Evolutionary conservation across 495 filamentous ascomycete genomes (phyloP).

Genomic region (Pseudotulostoma volvatum): DNA sequence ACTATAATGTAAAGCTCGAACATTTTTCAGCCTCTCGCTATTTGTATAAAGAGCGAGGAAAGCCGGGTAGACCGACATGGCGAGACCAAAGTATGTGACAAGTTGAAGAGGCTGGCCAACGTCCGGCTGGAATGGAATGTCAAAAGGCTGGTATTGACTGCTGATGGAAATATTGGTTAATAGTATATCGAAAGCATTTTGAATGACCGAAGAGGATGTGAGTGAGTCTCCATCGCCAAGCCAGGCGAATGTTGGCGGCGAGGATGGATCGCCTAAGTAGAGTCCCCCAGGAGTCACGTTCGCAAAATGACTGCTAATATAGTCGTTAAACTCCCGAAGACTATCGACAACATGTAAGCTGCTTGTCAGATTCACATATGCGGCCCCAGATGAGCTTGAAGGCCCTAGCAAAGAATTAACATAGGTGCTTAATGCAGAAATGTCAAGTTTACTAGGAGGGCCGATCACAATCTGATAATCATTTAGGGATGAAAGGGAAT

Average conservation of each 20-base stretch:
- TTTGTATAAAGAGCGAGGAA: slow-evolving; percentile 82
- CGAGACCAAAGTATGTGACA: slow-evolving; percentile 61
- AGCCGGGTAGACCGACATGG: slow-evolving; percentile 57
- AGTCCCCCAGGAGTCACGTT: slow-evolving; percentile 62
- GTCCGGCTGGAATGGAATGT: slow-evolving; percentile 44
- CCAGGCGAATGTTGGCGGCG: slow-evolving; percentile 45
- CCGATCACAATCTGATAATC: slow-evolving; percentile 42
- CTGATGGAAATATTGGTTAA: slow-evolving; percentile 49
- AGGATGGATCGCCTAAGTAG: slow-evolving; percentile 44
- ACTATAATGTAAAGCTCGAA: slow-evolving; percentile 72
- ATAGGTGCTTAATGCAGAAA: slow-evolving; percentile 23
- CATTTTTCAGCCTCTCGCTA: slow-evolving; percentile 55
- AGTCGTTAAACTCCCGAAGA: slow-evolving; percentile 47
- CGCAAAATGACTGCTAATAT: slow-evolving; percentile 40
- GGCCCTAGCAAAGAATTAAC: slow-evolving; percentile 15
- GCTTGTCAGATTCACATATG: slow-evolving; percentile 3
- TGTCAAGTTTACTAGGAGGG: slow-evolving; percentile 34
- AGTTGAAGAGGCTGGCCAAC: slow-evolving; percentile 62
- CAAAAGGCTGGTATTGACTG: slow-evolving; percentile 52
- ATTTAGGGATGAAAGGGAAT: slow-evolving; percentile 20
- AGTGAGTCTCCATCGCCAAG: slow-evolving; percentile 30
- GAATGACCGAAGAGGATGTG: slow-evolving; percentile 42
- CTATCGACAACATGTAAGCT: slow-evolving; percentile 40
- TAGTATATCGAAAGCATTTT: slow-evolving; percentile 54
- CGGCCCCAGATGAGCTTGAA: slow-evolving; percentile 2